phyloP scores from a whole-genome alignment of 2,329 filamentous ascomycete species.

The Lachnellula suecica region DNA sequence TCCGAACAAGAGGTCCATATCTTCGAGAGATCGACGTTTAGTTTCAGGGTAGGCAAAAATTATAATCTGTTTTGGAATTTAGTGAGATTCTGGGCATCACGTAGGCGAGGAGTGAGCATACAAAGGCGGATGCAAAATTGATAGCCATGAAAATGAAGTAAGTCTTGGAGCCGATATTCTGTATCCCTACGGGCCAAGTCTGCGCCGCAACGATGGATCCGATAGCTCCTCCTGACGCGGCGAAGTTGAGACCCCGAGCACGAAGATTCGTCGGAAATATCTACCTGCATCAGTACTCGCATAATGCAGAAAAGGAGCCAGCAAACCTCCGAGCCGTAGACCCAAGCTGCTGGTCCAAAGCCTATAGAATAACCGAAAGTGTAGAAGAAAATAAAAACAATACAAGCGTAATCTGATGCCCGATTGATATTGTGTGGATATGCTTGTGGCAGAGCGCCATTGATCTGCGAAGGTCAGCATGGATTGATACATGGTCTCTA shows the following conservation, averaged over 20 bases:
- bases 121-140: conserved; percentile 47
- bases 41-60: conserved; percentile 46
- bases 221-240: conserved; percentile 53
- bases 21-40: conserved; percentile 43
- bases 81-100: conserved; percentile 3
- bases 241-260: conserved; percentile 54
- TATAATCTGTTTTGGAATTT: conserved; percentile 38
- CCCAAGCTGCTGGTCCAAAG: conserved; percentile 57
- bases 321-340: conserved; percentile 56
- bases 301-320: neutral
- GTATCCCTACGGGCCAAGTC: conserved; percentile 55
- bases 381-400: conserved; percentile 58
- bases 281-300: conserved; percentile 25
- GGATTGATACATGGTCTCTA: neutral
- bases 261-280: conserved; percentile 59
- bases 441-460: conserved; percentile 49
- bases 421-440: conserved; percentile 50
- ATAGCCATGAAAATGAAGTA: conserved; percentile 59
- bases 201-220: conserved; percentile 54
- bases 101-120: conserved; percentile 22
- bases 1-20: conserved; percentile 44
- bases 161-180: conserved; percentile 47
- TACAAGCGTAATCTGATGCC: conserved; percentile 48
- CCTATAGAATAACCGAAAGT: conserved; percentile 57
- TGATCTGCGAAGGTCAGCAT: conserved; percentile 41